phyloP scores from a whole-genome alignment of 139 green algal species.

The Coelastrella sp. region DNA sequence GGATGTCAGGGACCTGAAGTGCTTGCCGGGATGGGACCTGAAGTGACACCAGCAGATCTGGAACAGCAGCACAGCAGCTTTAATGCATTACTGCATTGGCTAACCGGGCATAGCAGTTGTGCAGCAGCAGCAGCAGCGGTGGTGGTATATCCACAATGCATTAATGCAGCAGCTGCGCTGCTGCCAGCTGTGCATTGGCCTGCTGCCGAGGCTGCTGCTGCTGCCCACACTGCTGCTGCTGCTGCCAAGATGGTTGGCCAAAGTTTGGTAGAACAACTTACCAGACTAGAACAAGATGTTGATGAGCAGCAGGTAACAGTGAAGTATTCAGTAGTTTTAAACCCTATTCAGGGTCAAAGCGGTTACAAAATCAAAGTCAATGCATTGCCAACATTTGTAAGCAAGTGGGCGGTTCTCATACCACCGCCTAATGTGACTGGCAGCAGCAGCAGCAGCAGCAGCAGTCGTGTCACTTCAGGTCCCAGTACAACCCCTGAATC shows the following conservation, averaged over 20 bases:
- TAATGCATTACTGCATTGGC: not conserved
- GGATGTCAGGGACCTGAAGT: not conserved
- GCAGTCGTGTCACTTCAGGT: not conserved
- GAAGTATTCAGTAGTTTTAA: too few species aligned
- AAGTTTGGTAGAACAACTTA: too few species aligned
- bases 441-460: not conserved
- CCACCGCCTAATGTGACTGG: not conserved
- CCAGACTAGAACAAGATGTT: too few species aligned
- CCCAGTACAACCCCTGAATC: not conserved
- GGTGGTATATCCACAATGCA: not conserved
- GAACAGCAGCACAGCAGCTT: slow-evolving; percentile 11
- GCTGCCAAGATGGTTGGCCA: too few species aligned
- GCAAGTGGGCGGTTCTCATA: not conserved
- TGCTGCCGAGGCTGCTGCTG: slow-evolving; percentile 24
- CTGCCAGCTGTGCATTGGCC: slow-evolving; percentile 17
- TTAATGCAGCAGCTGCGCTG: not conserved
- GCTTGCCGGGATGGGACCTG: not conserved
- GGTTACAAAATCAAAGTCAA: too few species aligned
- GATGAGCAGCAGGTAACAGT: too few species aligned
- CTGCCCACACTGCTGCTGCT: not conserved
- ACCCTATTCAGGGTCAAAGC: too few species aligned
- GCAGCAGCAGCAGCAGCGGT: slow-evolving; percentile 39
- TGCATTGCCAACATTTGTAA: too few species aligned
- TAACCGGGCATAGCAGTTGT: slow-evolving; percentile 3
- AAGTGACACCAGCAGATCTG: not conserved